phyloP scores from a whole-genome alignment of 106 monocot genomes.

The Dendrobium catenatum region DNA sequence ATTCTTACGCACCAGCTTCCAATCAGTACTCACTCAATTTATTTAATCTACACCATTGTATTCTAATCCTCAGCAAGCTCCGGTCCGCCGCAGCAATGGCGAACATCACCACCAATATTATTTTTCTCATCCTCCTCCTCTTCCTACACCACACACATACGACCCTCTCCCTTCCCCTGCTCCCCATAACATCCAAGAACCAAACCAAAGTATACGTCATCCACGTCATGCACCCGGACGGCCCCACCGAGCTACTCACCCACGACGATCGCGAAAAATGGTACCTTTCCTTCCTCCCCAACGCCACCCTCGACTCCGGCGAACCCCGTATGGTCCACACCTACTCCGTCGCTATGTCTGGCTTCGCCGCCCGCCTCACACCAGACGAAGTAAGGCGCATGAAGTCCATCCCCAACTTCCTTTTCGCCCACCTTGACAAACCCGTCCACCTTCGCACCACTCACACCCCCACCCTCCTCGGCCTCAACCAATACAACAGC shows the following conservation, averaged over 20 bases:
- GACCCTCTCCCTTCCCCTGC: background rate
- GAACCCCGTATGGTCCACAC: slow-evolving; percentile 9
- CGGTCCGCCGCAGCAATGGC: background rate
- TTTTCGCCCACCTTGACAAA: background rate
- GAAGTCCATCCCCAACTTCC: slow-evolving; percentile 2
- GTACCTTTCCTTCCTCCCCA: slow-evolving; percentile 13
- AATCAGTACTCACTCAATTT: too few species aligned
- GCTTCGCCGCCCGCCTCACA: slow-evolving; percentile 22
- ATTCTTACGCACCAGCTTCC: too few species aligned
- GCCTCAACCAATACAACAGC: background rate
- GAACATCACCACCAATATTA: background rate
- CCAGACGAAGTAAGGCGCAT: background rate
- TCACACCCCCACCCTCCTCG: slow-evolving; percentile 13
- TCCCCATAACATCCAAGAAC: background rate
- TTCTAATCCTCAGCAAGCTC: background rate
- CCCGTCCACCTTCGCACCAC: slow-evolving; percentile 12
- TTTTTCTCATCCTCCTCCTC: background rate
- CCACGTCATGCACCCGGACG: background rate
- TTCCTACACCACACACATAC: background rate
- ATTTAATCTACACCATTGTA: too few species aligned
- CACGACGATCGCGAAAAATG: background rate
- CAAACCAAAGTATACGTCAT: background rate
- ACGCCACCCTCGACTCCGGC: background rate
- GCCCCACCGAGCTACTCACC: background rate
- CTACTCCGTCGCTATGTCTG: slow-evolving; percentile 10